A percentile compares a stretch with the other conserved stretches of the same genome.
phyloP scores from a whole-genome alignment of 2,329 filamentous ascomycete genomes.

The Hypocreales sp. region DNA sequence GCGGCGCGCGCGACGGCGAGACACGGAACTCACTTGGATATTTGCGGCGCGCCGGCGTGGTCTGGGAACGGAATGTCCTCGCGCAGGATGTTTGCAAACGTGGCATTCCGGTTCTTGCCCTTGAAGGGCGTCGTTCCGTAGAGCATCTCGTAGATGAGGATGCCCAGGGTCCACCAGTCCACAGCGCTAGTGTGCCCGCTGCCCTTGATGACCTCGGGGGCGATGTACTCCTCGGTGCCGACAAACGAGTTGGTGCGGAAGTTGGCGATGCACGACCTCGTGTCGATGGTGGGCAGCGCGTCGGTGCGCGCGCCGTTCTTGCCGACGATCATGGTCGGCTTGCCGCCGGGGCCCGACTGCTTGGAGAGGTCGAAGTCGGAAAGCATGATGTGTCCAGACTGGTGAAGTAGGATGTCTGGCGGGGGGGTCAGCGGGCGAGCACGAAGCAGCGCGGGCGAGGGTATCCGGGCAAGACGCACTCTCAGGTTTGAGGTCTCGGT shows the following conservation, averaged over 20 bases:
- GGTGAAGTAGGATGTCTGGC: constrained; percentile 85
- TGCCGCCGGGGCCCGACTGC: constrained; percentile 89
- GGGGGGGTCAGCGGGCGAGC: constrained; percentile 1
- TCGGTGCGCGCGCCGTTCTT: constrained; percentile 76
- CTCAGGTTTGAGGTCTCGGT: constrained; percentile 93
- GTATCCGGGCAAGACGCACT: constrained; percentile 50
- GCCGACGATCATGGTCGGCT: constrained; percentile 93
- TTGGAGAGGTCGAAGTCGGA: constrained; percentile 98
- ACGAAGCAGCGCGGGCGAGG: not conserved
- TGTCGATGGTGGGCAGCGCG: constrained; percentile 91
- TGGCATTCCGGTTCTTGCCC: constrained; percentile 96
- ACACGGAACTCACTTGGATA: constrained; percentile 63
- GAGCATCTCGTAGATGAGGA: constrained; percentile 96
- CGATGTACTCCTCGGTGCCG: constrained; percentile 97
- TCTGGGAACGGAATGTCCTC: constrained; percentile 96
- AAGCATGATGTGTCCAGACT: constrained; percentile 99
- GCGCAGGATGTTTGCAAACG: constrained; percentile 90
- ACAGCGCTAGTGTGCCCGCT: constrained; percentile 97
- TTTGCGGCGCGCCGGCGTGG: constrained; percentile 64
- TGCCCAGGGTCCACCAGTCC: constrained; percentile 98
- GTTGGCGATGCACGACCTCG: constrained; percentile 93
- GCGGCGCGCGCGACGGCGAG: too few relatives aligned
- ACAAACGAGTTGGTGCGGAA: constrained; percentile 98
- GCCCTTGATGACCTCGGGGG: constrained; percentile 95
- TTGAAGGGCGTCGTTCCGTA: constrained; percentile 98